phyloP scores from a whole-genome alignment of 352 stramenopile genomes.

The Phytophthora colocasiae region DNA sequence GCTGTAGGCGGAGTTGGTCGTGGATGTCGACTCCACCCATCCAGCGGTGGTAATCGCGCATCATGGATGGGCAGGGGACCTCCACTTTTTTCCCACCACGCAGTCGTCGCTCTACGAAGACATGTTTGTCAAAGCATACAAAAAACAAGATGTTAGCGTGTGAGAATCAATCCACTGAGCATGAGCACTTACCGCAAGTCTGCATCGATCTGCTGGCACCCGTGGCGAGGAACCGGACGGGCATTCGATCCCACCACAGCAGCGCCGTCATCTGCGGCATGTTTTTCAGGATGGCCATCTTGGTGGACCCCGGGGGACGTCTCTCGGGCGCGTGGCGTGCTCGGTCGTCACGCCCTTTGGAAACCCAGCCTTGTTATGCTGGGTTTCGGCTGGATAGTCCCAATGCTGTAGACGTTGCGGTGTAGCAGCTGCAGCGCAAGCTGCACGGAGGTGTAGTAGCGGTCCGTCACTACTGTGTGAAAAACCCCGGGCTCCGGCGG shows the following conservation, averaged over 20 bases:
- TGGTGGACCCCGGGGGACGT: neutral
- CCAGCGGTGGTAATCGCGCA: no score
- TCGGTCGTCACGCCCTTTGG: neutral
- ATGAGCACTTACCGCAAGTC: constrained; percentile 1
- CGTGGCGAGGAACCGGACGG: neutral
- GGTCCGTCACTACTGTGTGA: constrained; percentile 16
- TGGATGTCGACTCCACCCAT: no score
- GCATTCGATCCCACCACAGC: constrained; percentile 10
- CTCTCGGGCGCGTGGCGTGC: neutral
- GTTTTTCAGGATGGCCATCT: constrained; percentile 3
- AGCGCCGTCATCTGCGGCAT: neutral
- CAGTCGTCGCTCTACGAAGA: constrained; percentile 1
- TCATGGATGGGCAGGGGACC: constrained; percentile 12
- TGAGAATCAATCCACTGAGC: neutral
- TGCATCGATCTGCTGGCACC: constrained; percentile 6
- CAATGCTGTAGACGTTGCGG: constrained; percentile 18
- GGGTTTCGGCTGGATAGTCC: constrained; percentile 15
- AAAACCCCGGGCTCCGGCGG: neutral
- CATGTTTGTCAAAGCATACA: neutral
- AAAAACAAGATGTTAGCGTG: neutral
- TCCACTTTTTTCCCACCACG: constrained; percentile 8
- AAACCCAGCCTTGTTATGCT: constrained; percentile 2
- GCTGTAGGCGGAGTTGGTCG: no score
- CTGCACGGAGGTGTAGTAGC: constrained; percentile 29
- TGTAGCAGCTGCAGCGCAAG: constrained; percentile 23